Conservation (phyloP, 257 asterid species). For the Euphrasia confusa region DNA sequence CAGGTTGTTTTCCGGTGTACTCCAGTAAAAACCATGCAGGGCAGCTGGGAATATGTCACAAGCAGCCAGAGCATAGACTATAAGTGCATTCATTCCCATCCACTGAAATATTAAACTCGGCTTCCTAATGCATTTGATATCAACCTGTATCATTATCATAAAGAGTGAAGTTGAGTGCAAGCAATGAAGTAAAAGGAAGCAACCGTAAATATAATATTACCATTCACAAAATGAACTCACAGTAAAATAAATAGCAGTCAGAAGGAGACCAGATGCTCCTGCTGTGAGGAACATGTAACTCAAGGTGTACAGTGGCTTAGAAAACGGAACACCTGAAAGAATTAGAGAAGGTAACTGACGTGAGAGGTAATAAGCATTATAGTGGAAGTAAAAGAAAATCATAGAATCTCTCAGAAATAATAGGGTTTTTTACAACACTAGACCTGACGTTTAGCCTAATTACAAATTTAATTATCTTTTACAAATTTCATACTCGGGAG, state of each 20-base stretch:
- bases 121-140: constrained; percentile 50
- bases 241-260: constrained; percentile 47
- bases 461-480: background rate
- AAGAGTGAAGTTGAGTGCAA: constrained; percentile 14
- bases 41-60: constrained; percentile 80
- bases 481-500: background rate
- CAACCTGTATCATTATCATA: constrained; percentile 52
- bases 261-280: constrained; percentile 70
- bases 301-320: constrained; percentile 78
- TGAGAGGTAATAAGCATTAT: constrained; percentile 7
- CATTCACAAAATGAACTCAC: constrained; percentile 43
- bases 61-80: constrained; percentile 85
- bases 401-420: background rate
- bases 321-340: constrained; percentile 67
- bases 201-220: background rate
- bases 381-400: constrained; percentile 12
- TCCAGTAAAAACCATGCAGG: constrained; percentile 84
- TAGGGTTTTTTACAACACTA: background rate
- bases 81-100: constrained; percentile 96
- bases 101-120: constrained; percentile 69
- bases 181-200: background rate
- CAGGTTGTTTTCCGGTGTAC: constrained; percentile 76
- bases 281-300: constrained; percentile 82
- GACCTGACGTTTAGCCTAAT: background rate
- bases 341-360: constrained; percentile 12